phyloP scores from a whole-genome alignment of 495 filamentous ascomycete species.

The Letharia columbiana region DNA sequence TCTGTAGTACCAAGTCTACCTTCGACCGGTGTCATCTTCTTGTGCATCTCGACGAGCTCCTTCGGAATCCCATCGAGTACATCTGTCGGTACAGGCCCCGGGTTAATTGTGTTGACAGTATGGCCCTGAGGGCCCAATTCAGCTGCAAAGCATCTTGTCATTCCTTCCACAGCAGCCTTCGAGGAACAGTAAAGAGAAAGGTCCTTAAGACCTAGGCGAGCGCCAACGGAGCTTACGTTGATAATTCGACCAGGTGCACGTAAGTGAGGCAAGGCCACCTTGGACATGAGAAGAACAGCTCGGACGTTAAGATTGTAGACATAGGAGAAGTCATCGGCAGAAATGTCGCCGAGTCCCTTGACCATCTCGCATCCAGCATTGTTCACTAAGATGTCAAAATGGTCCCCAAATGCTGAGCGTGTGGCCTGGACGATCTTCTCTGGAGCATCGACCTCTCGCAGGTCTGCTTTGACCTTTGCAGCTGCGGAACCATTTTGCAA shows the following conservation, averaged over 20 bases:
- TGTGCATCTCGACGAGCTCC: slow-evolving; percentile 32
- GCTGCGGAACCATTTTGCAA: slow-evolving; percentile 29
- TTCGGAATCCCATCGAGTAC: slow-evolving; percentile 33
- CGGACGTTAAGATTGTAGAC: slow-evolving; percentile 39
- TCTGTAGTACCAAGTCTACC: slow-evolving; percentile 44
- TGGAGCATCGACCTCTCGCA: slow-evolving; percentile 28
- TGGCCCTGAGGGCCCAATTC: slow-evolving; percentile 37
- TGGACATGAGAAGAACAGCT: slow-evolving; percentile 33
- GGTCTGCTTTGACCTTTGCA: slow-evolving; percentile 33
- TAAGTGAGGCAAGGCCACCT: slow-evolving; percentile 42
- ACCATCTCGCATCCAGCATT: slow-evolving; percentile 23
- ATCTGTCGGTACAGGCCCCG: slow-evolving; percentile 36
- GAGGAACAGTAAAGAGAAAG: slow-evolving; percentile 36
- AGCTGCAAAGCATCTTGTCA: slow-evolving; percentile 36
- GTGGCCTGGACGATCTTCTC: slow-evolving; percentile 12
- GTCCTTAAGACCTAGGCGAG: slow-evolving; percentile 32
- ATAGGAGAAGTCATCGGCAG: slow-evolving; percentile 30
- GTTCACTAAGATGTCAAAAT: slow-evolving; percentile 29
- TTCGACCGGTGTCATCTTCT: slow-evolving; percentile 35
- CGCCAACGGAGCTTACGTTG: slow-evolving; percentile 45
- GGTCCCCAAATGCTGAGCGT: slow-evolving; percentile 26
- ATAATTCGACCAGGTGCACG: slow-evolving; percentile 43
- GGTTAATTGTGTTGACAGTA: slow-evolving; percentile 38
- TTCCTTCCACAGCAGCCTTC: slow-evolving; percentile 41
- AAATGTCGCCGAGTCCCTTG: slow-evolving; percentile 28